Percentiles rank a stretch among this genome's conserved stretches.
Conservation (phyloP, 257 asterid species). For the Thymus mandschuricus region DNA sequence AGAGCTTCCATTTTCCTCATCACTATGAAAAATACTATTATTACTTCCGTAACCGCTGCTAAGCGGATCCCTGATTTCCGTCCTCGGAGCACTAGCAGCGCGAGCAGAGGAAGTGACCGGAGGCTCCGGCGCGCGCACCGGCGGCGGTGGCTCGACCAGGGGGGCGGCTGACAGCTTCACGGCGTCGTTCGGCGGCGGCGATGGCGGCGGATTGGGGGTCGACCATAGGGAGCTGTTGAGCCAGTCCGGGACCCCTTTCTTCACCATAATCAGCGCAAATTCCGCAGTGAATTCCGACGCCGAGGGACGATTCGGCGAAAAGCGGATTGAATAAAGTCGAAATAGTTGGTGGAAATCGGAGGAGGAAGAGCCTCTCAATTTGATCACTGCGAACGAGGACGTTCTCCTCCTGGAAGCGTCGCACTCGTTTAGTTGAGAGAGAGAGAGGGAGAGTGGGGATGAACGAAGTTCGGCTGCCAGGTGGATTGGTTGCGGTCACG, state of each 20-base stretch:
- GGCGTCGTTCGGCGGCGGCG: slow-evolving; percentile 37
- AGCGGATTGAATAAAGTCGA: not conserved
- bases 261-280: slow-evolving; percentile 41
- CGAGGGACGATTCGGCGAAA: not conserved
- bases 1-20: slow-evolving; percentile 56
- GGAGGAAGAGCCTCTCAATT: not conserved
- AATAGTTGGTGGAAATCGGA: not conserved
- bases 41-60: slow-evolving; percentile 37
- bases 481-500: slow-evolving; percentile 35
- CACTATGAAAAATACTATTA: slow-evolving; percentile 42
- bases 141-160: slow-evolving; percentile 43
- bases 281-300: not conserved
- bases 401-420: slow-evolving; percentile 19
- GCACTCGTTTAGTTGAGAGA: not conserved
- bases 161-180: slow-evolving; percentile 37
- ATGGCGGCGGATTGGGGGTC: slow-evolving; percentile 42
- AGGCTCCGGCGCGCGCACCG: slow-evolving; percentile 39
- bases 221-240: slow-evolving; percentile 86
- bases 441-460: slow-evolving; percentile 18
- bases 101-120: slow-evolving; percentile 34
- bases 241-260: slow-evolving; percentile 76
- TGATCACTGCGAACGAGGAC: slow-evolving; percentile 24
- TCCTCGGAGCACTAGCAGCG: slow-evolving; percentile 31
- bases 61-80: slow-evolving; percentile 72
- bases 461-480: slow-evolving; percentile 30